Evolutionary conservation across 441 rosid genomes (phyloP), one percentile per base, ranked within the genome.

Genomic region (Daphne laureola): DNA sequence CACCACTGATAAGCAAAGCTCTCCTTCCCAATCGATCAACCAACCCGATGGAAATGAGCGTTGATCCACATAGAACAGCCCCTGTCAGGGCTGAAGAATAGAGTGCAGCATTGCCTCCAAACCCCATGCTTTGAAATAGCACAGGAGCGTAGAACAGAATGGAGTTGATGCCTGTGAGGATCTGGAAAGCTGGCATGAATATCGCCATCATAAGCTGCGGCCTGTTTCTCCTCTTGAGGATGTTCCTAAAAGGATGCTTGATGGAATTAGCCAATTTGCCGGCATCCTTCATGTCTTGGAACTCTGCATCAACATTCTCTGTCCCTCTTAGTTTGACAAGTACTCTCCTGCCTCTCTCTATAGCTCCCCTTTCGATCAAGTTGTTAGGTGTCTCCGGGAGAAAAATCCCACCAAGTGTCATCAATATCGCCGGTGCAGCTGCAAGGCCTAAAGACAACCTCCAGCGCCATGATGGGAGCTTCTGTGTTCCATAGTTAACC

Each of bases 121-220:
- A 91, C 36, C 98, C 98, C 92, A 91, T 77, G 31, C 79, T 85
- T 55, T 82, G 87, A 26, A 91, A 91, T 69, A 91, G 70, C 16
- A 87, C 88, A 0, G 96, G 98, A 0, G 98, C 96, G 52, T 92
- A 92, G 69, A 92, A 92, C 50, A 92, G 85, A 62, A 92, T 88
- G 2, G 95, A 82, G 62, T 92, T 92, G 46, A 92, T 88, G 21
- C 98, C 98, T 1, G 98, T 88, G 14, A 92, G 82, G 58, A 88
- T 88, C 69, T 88, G 98, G 65, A 85, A 91, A 36, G 78, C 62
- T 0, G 95, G 96, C 85, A 91, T 80, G 65, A 57, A 79, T 8
- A 91, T 76, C 16, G 92, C 96, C 84, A 91, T 86, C 0, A 83
- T 78, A 38, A 91, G 53, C 47, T 87, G 90, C 2, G 96, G 95